Percentiles rank a stretch among this genome's conserved stretches.
These are phyloP conservation scores for Yamadazyma laniorum DNA, from an alignment of 805 yeast genomes.

Conservation along the genomic window DNA sequence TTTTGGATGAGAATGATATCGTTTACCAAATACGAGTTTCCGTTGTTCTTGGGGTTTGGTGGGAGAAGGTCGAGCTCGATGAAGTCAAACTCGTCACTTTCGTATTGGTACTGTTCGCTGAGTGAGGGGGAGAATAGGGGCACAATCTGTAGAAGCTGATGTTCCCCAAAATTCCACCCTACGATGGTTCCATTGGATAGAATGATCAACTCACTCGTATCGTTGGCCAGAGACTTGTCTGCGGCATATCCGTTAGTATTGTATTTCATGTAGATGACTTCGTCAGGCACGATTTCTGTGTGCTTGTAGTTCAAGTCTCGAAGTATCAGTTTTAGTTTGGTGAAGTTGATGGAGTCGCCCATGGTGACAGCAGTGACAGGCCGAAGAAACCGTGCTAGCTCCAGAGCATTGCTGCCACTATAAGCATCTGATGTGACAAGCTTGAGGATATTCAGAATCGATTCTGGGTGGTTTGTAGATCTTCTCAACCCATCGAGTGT, in stretches of 20 bases:
- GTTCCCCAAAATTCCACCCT: conserved; percentile 78
- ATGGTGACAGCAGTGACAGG: conserved; percentile 71
- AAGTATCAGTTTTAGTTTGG: conserved; percentile 32
- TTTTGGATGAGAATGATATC: conserved; percentile 72
- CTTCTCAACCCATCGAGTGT: conserved; percentile 30
- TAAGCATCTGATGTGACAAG: conserved; percentile 18
- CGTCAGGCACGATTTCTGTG: conserved; percentile 51
- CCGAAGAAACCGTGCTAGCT: conserved; percentile 11
- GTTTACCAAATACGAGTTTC: conserved; percentile 50
- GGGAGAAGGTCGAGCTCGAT: conserved; percentile 43
- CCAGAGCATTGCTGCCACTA: conserved; percentile 13
- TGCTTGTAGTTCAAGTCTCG: conserved; percentile 17
- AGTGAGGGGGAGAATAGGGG: conserved; percentile 53
- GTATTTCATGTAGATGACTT: conserved; percentile 54
- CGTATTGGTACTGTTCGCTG: conserved; percentile 44
- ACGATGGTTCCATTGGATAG: conserved; percentile 77
- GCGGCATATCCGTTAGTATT: conserved; percentile 6
- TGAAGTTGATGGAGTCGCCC: conserved; percentile 68
- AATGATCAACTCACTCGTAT: conserved; percentile 72
- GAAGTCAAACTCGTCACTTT: conserved; percentile 86
- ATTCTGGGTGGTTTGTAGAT: conserved; percentile 23
- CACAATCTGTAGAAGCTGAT: conserved; percentile 42
- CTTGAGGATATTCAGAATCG: conserved; percentile 23
- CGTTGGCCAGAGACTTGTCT: too few relatives aligned
- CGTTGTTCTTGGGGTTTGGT: conserved; percentile 21